Base-by-base conservation (phyloP, 495 filamentous ascomycete genomes). In the Pseudoneurospora amorphoporcata region DNA sequence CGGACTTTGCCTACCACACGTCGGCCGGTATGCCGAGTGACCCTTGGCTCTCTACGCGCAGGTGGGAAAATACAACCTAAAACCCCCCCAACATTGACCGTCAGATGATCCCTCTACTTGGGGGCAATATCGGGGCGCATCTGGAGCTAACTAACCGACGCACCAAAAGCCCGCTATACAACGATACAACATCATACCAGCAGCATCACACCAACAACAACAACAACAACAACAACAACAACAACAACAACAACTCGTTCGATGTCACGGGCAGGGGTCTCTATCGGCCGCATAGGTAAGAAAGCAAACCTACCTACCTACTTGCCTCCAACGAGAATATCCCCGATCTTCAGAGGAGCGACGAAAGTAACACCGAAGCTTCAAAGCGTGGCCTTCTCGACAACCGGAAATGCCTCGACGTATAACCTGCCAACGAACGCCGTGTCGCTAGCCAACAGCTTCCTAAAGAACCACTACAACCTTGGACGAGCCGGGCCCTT, bases 221-320 rank as follows among this genome's bases (percentile, higher is more conserved):
- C 72, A 41, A 69, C 69, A 73, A 75, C 68, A 40, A 40, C 35
- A 37, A 37, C 35, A 37, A 37, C 35, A 37, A 37, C 35, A 37
- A 37, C 53, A 35, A 23, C 53, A 65, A 65, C 53, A 78, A 73
- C 39, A 71, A 68, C 68, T 71, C 74, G 58, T 80, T 79, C 43
- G 77, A 80, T 35, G 29, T 37, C 40, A 76, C 75, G 72, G 81
- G 80, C 70, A 77, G 74, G 73, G 78, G 77, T 73, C 83, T 79
- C 74, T 82, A 81, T 75, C 80, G 81, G 68, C 71, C 76, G 58
- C 81, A 84, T 68, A 86, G 84, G 84, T 86, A 85, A 85, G 84
- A 82, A 61, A 76, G 43, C 74, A 73, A 29, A 7, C 47, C 1
- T 6, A 37, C 35, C 35, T 37, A 7, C 47, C 1, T 6, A 58